phyloP scores from a whole-genome alignment of 179 eudicot species.

The Patellifolia procumbens region DNA sequence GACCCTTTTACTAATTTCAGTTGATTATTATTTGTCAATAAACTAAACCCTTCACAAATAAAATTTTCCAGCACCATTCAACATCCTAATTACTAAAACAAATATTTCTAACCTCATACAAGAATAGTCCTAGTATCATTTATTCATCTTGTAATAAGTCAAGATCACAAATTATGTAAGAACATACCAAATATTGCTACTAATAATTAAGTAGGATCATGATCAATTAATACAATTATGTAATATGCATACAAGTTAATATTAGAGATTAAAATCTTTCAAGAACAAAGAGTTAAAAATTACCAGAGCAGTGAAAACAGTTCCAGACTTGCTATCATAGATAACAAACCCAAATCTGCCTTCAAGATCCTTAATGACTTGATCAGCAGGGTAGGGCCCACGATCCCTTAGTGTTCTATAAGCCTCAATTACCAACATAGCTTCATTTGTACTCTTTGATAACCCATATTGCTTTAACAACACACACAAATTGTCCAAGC shows the following conservation, averaged over 20 bases:
- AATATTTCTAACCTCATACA: no score
- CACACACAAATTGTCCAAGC: conserved; percentile 66
- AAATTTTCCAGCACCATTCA: no score
- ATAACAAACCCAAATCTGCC: conserved; percentile 83
- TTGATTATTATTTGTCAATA: no score
- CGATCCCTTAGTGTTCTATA: conserved; percentile 78
- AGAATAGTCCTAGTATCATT: no score
- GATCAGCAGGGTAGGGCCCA: conserved; percentile 90
- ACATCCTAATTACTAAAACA: no score
- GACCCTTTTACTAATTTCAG: no score
- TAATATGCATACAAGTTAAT: neutral
- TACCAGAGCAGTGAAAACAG: conserved; percentile 87
- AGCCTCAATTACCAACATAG: conserved; percentile 77
- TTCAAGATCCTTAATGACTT: conserved; percentile 80
- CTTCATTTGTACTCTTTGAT: conserved; percentile 61
- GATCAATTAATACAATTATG: no score
- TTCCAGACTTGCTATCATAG: conserved; percentile 72
- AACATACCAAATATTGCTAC: no score
- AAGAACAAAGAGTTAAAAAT: neutral
- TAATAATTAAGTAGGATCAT: no score
- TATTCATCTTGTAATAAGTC: no score
- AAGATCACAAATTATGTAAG: no score
- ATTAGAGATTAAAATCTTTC: neutral
- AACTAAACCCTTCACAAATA: no score
- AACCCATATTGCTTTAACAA: conserved; percentile 68